Conservation (phyloP, 139 green algal species). For the Coelastrella sp. region DNA sequence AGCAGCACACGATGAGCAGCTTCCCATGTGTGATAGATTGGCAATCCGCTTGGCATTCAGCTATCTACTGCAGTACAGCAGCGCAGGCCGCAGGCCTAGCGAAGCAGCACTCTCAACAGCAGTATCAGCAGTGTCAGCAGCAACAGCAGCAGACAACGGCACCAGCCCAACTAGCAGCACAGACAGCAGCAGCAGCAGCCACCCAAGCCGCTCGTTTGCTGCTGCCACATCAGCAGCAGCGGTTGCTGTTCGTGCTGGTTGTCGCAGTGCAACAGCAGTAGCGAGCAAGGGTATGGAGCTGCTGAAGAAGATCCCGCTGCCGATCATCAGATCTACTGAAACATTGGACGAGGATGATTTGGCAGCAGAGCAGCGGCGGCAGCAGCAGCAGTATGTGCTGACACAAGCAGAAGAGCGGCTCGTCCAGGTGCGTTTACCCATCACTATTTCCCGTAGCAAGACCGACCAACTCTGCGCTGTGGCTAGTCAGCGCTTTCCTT, state of each 20-base stretch:
- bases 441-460: too few relatives aligned
- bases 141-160: neutral
- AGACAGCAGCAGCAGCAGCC: neutral
- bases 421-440: slow-evolving; percentile 20
- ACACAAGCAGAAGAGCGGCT: slow-evolving; percentile 48
- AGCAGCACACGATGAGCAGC: slow-evolving; percentile 40
- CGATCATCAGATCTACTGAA: neutral
- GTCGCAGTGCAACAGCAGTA: slow-evolving; percentile 6
- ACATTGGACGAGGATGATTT: neutral
- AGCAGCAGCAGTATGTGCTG: slow-evolving; percentile 48
- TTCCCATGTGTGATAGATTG: slow-evolving; percentile 24
- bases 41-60: slow-evolving; percentile 50
- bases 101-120: slow-evolving; percentile 15
- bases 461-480: neutral
- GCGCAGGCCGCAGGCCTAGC: slow-evolving; percentile 8
- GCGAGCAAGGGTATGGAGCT: neutral
- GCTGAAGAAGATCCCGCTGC: slow-evolving; percentile 32
- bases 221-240: neutral
- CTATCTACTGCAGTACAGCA: slow-evolving; percentile 48
- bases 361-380: neutral
- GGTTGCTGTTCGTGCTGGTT: slow-evolving; percentile 2
- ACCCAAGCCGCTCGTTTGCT: neutral
- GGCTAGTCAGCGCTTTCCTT: neutral
- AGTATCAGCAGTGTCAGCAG: neutral
- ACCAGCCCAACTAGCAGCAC: neutral